Evolutionary conservation across 2,329 filamentous ascomycete genomes (phyloP).

Genomic region (Akanthomyces uredinophilus): DNA sequence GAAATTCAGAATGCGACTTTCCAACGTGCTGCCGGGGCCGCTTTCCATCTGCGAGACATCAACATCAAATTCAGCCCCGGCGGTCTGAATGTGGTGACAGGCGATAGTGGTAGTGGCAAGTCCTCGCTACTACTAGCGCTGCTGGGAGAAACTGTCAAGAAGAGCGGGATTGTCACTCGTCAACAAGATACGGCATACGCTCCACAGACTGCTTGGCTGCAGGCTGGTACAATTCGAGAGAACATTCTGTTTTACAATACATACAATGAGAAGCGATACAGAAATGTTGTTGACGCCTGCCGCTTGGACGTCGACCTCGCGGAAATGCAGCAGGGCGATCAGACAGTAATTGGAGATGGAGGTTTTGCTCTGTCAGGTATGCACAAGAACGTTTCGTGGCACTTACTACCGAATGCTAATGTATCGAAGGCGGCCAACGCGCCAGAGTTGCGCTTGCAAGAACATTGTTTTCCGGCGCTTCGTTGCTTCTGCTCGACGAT

Average conservation of each 20-base stretch:
- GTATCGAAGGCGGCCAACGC: conserved; percentile 40
- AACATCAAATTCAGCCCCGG: conserved; percentile 47
- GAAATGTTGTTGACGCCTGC: conserved; percentile 50
- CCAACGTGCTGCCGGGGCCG: conserved; percentile 42
- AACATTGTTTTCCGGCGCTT: conserved; percentile 51
- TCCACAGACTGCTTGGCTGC: conserved; percentile 53
- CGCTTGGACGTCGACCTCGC: conserved; percentile 46
- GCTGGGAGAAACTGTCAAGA: conserved; percentile 48
- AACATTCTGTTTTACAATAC: conserved; percentile 50
- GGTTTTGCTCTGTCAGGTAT: conserved; percentile 48
- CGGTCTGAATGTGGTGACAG: conserved; percentile 49
- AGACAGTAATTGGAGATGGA: conserved; percentile 49
- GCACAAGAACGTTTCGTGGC: neutral
- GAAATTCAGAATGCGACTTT: conserved; percentile 43
- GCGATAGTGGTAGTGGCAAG: conserved; percentile 52
- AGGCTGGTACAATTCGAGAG: conserved; percentile 43
- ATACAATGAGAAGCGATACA: conserved; percentile 48
- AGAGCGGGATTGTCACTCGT: conserved; percentile 41
- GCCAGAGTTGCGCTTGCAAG: conserved; percentile 52
- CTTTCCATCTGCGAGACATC: conserved; percentile 44
- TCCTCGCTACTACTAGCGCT: conserved; percentile 50
- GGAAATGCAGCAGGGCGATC: conserved; percentile 45
- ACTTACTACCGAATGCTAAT: neutral
- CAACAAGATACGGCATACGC: conserved; percentile 51
- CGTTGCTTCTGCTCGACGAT: conserved; percentile 53